Conservation (phyloP, 2,329 filamentous ascomycete genomes). For the Colletotrichum paranaense region DNA sequence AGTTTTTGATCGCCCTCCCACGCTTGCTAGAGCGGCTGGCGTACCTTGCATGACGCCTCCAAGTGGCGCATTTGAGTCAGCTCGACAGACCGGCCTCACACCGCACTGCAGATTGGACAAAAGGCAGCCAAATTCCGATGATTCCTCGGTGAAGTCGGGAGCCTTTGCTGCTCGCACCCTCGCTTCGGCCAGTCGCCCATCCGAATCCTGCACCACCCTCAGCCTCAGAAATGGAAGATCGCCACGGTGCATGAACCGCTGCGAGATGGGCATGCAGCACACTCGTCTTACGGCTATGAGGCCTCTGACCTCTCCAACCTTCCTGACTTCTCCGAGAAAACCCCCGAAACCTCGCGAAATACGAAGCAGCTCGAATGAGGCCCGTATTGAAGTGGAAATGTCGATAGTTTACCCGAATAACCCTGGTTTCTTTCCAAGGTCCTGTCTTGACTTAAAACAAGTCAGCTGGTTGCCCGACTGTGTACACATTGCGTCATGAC, state of each 20-base stretch:
- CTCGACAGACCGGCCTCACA: constrained; percentile 13
- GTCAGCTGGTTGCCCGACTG: constrained; percentile 23
- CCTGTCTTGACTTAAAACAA: constrained; percentile 8
- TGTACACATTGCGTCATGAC: constrained; percentile 31
- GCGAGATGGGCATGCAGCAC: constrained; percentile 14
- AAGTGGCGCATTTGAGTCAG: constrained; percentile 35
- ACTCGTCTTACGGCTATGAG: background rate
- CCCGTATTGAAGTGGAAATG: background rate
- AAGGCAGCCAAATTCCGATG: background rate
- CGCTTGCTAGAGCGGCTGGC: constrained; percentile 19
- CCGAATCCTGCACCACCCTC: background rate
- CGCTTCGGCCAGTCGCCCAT: background rate
- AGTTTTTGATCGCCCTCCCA: constrained; percentile 23
- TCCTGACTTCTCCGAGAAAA: background rate
- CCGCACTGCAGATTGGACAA: constrained; percentile 1
- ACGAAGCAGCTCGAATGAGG: background rate
- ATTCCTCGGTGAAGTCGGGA: constrained; percentile 1
- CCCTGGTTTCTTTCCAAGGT: background rate
- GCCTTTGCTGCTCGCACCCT: background rate
- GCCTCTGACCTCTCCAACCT: background rate
- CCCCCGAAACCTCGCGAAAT: background rate
- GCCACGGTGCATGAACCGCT: constrained; percentile 33
- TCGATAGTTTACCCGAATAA: background rate
- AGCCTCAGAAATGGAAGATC: constrained; percentile 11
- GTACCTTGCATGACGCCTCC: constrained; percentile 41